phyloP scores from a whole-genome alignment of 2,329 filamentous ascomycete species.

The Trichoderma koningiopsis region DNA sequence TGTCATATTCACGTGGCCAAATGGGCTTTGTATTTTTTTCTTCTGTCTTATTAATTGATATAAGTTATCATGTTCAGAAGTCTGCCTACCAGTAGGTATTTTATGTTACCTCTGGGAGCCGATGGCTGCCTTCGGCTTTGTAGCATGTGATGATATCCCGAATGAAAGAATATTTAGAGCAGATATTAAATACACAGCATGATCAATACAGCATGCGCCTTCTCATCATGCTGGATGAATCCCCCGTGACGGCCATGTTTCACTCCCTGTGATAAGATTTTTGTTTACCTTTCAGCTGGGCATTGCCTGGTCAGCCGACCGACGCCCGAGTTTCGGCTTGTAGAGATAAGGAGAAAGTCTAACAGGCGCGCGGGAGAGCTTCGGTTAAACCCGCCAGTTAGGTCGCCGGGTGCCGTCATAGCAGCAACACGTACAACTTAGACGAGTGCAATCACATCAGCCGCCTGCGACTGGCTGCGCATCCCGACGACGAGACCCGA shows the following conservation, averaged over 20 bases:
- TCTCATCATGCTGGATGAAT: neutral
- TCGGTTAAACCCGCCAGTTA: constrained; percentile 20
- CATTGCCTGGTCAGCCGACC: constrained; percentile 18
- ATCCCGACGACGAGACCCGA: constrained; percentile 17
- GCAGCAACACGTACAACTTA: constrained; percentile 18
- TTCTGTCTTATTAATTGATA: neutral
- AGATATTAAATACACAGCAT: neutral
- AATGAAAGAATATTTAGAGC: neutral
- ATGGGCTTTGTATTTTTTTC: constrained; percentile 1
- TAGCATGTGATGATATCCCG: neutral
- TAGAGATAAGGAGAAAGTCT: constrained; percentile 4
- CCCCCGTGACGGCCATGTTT: constrained; percentile 4
- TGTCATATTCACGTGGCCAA: constrained; percentile 21
- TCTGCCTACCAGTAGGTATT: neutral
- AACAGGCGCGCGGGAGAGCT: constrained; percentile 23
- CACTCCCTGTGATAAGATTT: neutral
- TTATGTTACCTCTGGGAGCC: neutral
- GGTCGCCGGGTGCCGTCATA: constrained; percentile 26
- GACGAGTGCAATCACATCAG: constrained; percentile 24
- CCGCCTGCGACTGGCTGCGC: constrained; percentile 25
- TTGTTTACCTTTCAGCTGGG: neutral
- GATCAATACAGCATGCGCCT: neutral
- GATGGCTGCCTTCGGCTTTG: neutral
- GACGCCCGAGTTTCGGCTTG: neutral
- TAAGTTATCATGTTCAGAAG: neutral